Base-by-base conservation (phyloP, 345 rosid genomes). In the Brassica juncea region DNA sequence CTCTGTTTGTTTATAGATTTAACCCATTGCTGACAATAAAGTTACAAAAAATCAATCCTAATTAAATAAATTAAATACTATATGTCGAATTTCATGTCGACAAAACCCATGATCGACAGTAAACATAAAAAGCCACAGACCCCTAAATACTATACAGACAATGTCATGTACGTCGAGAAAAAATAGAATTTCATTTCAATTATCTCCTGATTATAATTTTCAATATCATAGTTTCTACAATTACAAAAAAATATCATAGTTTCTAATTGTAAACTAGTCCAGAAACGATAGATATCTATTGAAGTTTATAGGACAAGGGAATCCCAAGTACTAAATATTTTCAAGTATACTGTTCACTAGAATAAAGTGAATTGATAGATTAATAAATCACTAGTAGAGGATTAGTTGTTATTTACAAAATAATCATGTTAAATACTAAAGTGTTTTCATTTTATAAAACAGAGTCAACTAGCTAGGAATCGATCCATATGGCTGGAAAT, bases 391-490 rank as follows among this genome's bases (percentile, higher is more conserved):
- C 10, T 25, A 60, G 7, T 28, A 65, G 30, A 58, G 42, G 11
- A 28, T 10, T 25, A 27, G 21, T 4, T 42, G 7, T 42, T 42
- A 31, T 30, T 55, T 9, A 15, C 2, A 10, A 60, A 9, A 59
- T 8, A 11, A 0, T 44, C 3, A n/a, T 8, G 27, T 10, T 12
- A 47, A 35, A 47, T 25, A 67, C 42, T 79, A 79, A 79, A 79
- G 74, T 67, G 57, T 8, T 32, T 21, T 59, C 42, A 60, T 73
- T 72, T 67, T 59, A n/a, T 67, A 73, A 77, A 60, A 73, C 47
- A 42, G 74, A 73, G 82, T 73, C 82, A 79, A 79, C 82, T 73
- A 73, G 82, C 70, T 68, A 68, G 25, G 74, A 79, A 79, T 73
- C 70, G 42, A 60, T 67, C 74, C 42, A 78, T 72, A 79, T 58